Evolutionary conservation across 352 stramenopile species (phyloP).

Genomic region (Globisporangium ultimum): DNA sequence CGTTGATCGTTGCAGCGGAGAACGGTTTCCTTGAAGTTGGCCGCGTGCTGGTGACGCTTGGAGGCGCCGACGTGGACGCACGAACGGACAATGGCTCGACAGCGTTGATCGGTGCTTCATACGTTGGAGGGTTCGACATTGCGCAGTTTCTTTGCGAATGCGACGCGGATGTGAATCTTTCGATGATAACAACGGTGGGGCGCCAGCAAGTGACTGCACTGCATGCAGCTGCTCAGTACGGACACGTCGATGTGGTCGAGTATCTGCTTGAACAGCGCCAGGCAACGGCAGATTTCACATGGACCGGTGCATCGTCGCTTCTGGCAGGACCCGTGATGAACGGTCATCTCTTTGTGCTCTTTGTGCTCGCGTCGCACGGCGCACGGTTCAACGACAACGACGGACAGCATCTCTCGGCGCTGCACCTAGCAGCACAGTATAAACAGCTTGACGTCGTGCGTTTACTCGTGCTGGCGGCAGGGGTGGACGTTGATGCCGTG

Average conservation of each 20-base stretch:
- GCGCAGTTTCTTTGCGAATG: conserved; percentile 2
- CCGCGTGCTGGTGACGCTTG: neutral
- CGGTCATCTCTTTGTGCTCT: neutral
- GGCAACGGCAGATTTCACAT: neutral
- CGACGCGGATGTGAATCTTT: neutral
- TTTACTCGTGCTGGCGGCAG: conserved; percentile 2
- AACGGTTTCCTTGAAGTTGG: neutral
- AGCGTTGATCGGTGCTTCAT: neutral
- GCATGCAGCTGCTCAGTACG: conserved; percentile 3
- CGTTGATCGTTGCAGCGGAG: conserved; percentile 1
- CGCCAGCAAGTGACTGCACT: neutral
- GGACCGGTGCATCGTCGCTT: neutral
- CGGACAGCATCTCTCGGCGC: neutral
- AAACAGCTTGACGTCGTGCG: conserved; percentile 2
- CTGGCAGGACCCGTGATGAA: neutral
- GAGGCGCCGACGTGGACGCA: neutral
- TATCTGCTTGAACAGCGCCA: conserved; percentile 4
- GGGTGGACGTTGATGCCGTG: conserved; percentile 5
- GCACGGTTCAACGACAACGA: neutral
- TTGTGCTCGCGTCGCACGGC: neutral
- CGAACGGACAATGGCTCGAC: conserved; percentile 5
- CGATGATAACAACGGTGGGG: neutral
- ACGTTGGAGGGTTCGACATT: neutral
- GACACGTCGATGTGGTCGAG: conserved; percentile 1
- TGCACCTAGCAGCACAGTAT: conserved; percentile 6